A percentile compares a stretch with the other conserved stretches of the same genome.
These are phyloP conservation scores for Helicostylum pulchrum DNA, from an alignment of 192 early-diverging fungal genomes.

Conservation along the genomic window DNA sequence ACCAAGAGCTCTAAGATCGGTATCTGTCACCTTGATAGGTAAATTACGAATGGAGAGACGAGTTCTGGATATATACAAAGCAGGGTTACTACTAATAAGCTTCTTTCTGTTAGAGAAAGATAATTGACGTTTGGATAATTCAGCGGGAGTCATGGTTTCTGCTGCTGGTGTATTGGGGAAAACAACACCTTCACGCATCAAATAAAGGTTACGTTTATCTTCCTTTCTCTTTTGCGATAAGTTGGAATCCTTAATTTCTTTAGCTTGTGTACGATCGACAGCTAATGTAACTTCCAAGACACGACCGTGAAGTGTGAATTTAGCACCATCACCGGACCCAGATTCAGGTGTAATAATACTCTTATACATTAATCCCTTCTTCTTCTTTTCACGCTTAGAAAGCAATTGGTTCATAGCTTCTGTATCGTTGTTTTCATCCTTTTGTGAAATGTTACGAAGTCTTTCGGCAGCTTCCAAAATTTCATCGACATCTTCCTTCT, in stretches of 20 bases:
- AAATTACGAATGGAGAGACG: slow-evolving; percentile 89
- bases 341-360: slow-evolving; percentile 65
- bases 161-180: slow-evolving; percentile 83
- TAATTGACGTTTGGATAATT: slow-evolving; percentile 81
- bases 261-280: slow-evolving; percentile 71
- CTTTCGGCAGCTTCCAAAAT: slow-evolving; percentile 73
- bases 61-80: slow-evolving; percentile 84
- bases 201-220: slow-evolving; percentile 84
- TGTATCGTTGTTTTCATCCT: slow-evolving; percentile 41
- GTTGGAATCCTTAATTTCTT: slow-evolving; percentile 56
- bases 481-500: slow-evolving; percentile 63
- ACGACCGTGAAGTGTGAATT: slow-evolving; percentile 78
- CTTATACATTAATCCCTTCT: slow-evolving; percentile 49
- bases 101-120: slow-evolving; percentile 81
- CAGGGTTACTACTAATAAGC: slow-evolving; percentile 80
- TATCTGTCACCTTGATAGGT: slow-evolving; percentile 70
- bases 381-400: slow-evolving; percentile 52
- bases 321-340: slow-evolving; percentile 39
- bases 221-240: slow-evolving; percentile 58
- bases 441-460: slow-evolving; percentile 51
- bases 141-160: slow-evolving; percentile 59
- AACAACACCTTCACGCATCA: slow-evolving; percentile 90
- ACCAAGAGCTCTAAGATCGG: slow-evolving; percentile 57
- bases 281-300: slow-evolving; percentile 78
- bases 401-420: slow-evolving; percentile 27